Conservation (phyloP, 768 basidiomycete species). For the Macrolepiota dolichaula region DNA sequence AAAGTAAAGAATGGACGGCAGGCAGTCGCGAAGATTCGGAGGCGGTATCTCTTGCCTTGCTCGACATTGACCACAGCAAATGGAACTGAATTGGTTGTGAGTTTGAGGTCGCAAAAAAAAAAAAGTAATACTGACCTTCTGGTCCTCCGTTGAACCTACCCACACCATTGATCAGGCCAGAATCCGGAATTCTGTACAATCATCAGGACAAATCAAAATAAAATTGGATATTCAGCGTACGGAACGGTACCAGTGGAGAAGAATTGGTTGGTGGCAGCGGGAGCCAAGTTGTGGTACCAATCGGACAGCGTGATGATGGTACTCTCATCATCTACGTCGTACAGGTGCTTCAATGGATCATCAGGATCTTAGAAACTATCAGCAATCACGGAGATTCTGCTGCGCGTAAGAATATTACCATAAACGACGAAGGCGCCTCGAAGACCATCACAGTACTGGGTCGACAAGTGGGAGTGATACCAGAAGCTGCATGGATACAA, state of each 20-base stretch:
- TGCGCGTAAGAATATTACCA: constrained; percentile 25
- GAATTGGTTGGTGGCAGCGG: constrained; percentile 35
- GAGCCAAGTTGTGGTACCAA: constrained; percentile 6
- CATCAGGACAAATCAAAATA: neutral
- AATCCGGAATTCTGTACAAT: neutral
- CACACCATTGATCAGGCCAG: constrained; percentile 16
- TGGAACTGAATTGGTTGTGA: neutral
- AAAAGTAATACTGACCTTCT: constrained; percentile 7
- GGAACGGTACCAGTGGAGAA: constrained; percentile 24
- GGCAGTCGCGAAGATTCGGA: constrained; percentile 48
- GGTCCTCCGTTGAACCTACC: constrained; percentile 11
- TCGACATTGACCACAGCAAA: constrained; percentile 37
- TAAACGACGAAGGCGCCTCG: constrained; percentile 23
- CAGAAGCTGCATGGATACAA: neutral
- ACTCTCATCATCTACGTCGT: constrained; percentile 28
- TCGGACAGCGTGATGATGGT: constrained; percentile 26
- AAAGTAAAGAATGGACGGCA: constrained; percentile 40
- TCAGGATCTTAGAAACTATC: constrained; percentile 22
- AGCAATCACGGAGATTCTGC: neutral
- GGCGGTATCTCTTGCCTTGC: constrained; percentile 43
- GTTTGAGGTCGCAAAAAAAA: neutral
- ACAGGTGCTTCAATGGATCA: constrained; percentile 25
- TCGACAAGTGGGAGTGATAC: constrained; percentile 20
- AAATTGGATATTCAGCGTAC: constrained; percentile 2
- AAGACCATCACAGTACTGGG: constrained; percentile 23